Base-by-base conservation (phyloP, 2,329 filamentous ascomycete species). In the Neofusicoccum ribis region DNA sequence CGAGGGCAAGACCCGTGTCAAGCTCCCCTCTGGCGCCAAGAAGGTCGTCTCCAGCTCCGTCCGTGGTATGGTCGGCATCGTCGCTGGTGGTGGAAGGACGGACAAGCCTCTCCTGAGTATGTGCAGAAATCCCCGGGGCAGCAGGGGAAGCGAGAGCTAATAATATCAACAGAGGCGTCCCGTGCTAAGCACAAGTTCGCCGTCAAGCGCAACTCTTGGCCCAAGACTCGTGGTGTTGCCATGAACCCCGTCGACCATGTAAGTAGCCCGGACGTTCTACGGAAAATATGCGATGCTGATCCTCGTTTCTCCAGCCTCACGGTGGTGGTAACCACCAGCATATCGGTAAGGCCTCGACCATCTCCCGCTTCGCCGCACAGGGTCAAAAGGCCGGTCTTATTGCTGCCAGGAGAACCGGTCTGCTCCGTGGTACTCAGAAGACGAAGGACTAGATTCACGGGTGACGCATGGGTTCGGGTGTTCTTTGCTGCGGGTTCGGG, bases 331-430 rank as follows among this genome's bases (percentile, higher is more conserved):
- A 99, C 90, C 95, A 99, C 85, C 95, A 99, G 88, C 95, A 99
- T 85, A 97, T 97, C 80, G 93, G 95, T 91, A 98, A 99, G 87
- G 95, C 95, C 78, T 99, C 95, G 74, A 99, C 95, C 82, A 99
- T 99, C 85, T 97, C 92, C 77, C 90, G 95, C 83, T 97, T 96
- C 86, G 95, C 95, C 78, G 91, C 90, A 82, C 90, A 93, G 85
- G 95, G 95, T 91, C 95, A 99, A 87, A 99, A 99, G 89, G 95
- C 95, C 79, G 95, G 95, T 97, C 94, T 99, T 81, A 99, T 99
- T 86, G 95, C 95, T 84, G 95, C 95, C 84, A 89, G 95, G 85
- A 92, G 96, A 89, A 99, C 95, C 83, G 95, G 95, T 97, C 89
- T 99, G 85, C 89, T 99, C 82, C 94, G 95, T 86, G 95, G 95